A percentile compares a stretch with the other conserved stretches of the same genome.
Conservation (phyloP, 1,139 yeast species). For the Candida dubliniensis region DNA sequence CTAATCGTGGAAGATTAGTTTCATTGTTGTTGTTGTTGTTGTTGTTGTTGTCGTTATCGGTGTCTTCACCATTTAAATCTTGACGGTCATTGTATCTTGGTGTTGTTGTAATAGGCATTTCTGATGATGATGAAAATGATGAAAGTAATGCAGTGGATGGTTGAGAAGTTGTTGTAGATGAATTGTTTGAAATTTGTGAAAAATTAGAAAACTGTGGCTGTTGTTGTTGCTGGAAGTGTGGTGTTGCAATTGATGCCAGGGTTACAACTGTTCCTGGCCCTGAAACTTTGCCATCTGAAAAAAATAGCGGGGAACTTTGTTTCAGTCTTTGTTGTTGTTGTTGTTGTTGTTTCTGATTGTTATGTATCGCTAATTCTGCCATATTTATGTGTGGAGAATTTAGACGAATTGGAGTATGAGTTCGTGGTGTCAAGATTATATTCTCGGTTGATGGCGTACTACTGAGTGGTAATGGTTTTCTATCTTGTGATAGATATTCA, state of each 20-base stretch:
- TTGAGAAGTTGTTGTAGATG: slow-evolving; percentile 2
- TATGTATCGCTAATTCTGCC: slow-evolving; percentile 9
- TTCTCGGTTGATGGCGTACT: slow-evolving; percentile 21
- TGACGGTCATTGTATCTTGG: neutral
- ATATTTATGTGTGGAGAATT: slow-evolving; percentile 20
- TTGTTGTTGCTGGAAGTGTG: neutral
- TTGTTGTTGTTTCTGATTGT: slow-evolving; percentile 1
- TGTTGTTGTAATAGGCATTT: slow-evolving; percentile 10
- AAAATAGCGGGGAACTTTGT: neutral
- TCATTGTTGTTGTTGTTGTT: slow-evolving; percentile 3
- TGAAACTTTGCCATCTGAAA: no score
- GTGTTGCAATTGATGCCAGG: neutral
- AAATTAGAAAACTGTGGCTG: slow-evolving; percentile 9
- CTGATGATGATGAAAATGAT: slow-evolving; percentile 11
- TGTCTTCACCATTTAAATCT: no score
- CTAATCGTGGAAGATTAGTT: slow-evolving; percentile 21
- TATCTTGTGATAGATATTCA: slow-evolving; percentile 28
- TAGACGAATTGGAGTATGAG: slow-evolving; percentile 22
- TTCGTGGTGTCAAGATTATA: slow-evolving; percentile 12
- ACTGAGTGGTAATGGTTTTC: slow-evolving; percentile 31
- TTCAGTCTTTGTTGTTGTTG: neutral
- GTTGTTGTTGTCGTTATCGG: slow-evolving; percentile 5
- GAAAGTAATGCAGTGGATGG: slow-evolving; percentile 5
- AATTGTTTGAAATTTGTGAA: neutral
- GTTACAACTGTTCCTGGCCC: neutral